Conservation (phyloP, 306 rosid species). For the Cicer judaicum region DNA sequence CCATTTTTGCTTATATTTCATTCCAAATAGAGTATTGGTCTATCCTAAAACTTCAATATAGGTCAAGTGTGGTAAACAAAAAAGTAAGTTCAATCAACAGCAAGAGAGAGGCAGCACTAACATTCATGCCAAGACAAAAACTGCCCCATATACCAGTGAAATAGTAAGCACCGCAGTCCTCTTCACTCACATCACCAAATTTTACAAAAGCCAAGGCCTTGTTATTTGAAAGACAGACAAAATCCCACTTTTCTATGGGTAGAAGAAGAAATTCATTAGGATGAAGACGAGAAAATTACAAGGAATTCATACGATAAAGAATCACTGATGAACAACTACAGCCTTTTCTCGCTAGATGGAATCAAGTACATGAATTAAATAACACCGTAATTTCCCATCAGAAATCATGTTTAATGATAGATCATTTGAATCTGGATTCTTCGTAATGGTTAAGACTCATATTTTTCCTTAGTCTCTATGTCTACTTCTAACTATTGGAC, state of each 20-base stretch:
- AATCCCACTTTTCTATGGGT: neutral
- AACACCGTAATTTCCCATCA: neutral
- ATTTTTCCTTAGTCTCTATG: neutral
- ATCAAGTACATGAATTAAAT: neutral
- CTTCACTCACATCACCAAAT: neutral
- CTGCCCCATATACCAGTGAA: neutral
- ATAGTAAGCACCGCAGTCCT: neutral
- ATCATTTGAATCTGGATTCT: neutral
- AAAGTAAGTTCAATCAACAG: neutral
- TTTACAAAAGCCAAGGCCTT: neutral
- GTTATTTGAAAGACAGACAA: neutral
- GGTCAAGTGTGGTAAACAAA: slow-evolving; percentile 1
- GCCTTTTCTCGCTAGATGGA: neutral
- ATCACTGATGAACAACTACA: neutral
- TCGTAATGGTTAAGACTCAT: neutral
- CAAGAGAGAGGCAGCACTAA: neutral
- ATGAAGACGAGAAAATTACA: neutral
- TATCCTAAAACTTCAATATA: neutral
- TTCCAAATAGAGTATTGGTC: neutral
- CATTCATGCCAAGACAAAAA: neutral
- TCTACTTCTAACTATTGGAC: neutral
- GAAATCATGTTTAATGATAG: neutral
- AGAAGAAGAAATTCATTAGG: neutral
- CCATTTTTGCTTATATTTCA: too few relatives aligned
- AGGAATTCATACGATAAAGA: neutral